Conservation (phyloP, 2,329 filamentous ascomycete genomes). For the Aspergillus versicolor region DNA sequence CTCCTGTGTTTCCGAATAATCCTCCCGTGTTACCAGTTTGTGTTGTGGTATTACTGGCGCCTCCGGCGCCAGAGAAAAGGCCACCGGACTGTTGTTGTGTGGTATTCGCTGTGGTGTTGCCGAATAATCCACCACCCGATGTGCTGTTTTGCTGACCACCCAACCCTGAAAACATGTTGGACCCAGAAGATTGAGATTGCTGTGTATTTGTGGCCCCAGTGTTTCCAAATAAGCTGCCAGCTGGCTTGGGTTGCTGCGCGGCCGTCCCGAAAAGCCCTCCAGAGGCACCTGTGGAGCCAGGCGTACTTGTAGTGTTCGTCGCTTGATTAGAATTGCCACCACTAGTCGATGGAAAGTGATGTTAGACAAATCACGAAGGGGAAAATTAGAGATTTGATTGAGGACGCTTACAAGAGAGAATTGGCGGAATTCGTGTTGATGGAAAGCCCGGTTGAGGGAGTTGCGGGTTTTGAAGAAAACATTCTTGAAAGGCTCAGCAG, state of each 20-base stretch:
- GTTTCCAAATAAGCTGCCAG: constrained; percentile 34
- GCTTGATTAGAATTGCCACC: constrained; percentile 31
- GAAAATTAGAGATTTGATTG: background rate
- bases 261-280: constrained; percentile 32
- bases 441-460: constrained; percentile 42
- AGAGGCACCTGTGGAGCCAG: constrained; percentile 27
- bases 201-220: constrained; percentile 24
- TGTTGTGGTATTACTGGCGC: constrained; percentile 20
- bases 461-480: constrained; percentile 39
- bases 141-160: constrained; percentile 28
- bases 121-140: constrained; percentile 32
- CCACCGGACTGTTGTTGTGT: constrained; percentile 31
- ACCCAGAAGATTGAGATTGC: constrained; percentile 28
- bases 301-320: constrained; percentile 26
- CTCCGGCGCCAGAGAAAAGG: constrained; percentile 22
- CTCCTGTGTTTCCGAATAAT: constrained; percentile 31
- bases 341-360: constrained; percentile 17
- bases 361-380: background rate
- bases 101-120: constrained; percentile 20
- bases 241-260: constrained; percentile 32
- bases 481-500: constrained; percentile 19
- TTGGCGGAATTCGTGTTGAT: constrained; percentile 54
- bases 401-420: constrained; percentile 47
- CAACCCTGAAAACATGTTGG: constrained; percentile 34
- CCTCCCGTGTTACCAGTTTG: constrained; percentile 27